phyloP scores from a whole-genome alignment of 1,139 yeast genomes.

The Debaryomyces nepalensis region DNA sequence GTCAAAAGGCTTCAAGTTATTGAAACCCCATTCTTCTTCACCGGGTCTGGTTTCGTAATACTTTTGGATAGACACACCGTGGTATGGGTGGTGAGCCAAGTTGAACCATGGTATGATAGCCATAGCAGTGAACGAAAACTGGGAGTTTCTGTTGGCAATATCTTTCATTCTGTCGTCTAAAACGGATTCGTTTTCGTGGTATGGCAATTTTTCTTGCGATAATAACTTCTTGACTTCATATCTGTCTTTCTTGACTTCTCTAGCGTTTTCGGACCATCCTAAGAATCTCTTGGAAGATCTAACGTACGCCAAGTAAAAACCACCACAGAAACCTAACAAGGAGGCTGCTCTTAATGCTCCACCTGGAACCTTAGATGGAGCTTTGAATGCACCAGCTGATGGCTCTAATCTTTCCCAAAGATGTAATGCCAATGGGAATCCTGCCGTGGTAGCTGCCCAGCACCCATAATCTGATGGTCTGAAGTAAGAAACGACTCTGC shows the following conservation, averaged over 20 bases:
- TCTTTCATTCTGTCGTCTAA: constrained; percentile 76
- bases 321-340: constrained; percentile 68
- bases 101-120: constrained; percentile 84
- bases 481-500: constrained; percentile 72
- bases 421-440: constrained; percentile 62
- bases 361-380: constrained; percentile 56
- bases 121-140: constrained; percentile 65
- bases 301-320: constrained; percentile 70
- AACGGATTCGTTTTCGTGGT: constrained; percentile 58
- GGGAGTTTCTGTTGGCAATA: constrained; percentile 79
- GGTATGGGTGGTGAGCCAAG: constrained; percentile 80
- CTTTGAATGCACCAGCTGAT: constrained; percentile 60
- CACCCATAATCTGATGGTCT: constrained; percentile 67
- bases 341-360: constrained; percentile 63
- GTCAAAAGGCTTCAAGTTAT: constrained; percentile 46
- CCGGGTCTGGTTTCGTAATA: constrained; percentile 70
- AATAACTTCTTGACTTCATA: constrained; percentile 72
- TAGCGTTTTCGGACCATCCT: constrained; percentile 75
- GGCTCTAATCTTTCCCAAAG: constrained; percentile 71
- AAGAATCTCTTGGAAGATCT: constrained; percentile 73
- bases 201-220: constrained; percentile 70
- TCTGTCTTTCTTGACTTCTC: constrained; percentile 76
- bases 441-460: constrained; percentile 71
- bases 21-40: constrained; percentile 55
- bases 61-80: constrained; percentile 73